Evolutionary conservation across 768 basidiomycete genomes (phyloP), one percentile per base, ranked within the genome.

Genomic region (Cystofilobasidium ferigula): DNA sequence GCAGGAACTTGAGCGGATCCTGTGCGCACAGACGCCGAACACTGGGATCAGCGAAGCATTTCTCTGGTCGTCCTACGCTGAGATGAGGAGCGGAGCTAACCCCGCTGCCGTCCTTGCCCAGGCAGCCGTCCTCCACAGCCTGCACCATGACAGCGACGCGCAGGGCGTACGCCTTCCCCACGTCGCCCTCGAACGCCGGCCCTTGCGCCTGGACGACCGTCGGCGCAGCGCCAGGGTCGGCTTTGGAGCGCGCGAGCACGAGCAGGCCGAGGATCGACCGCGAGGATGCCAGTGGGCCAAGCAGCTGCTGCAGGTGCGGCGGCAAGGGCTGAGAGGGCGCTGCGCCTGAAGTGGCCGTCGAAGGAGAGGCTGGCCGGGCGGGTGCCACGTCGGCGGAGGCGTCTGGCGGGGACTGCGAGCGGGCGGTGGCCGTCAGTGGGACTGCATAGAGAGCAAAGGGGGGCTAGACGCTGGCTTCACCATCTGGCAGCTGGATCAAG

Each of bases 1-100:
- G 79, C 83, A 95, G 84, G 72, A 94, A 89, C 67, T 84, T 82
- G 53, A 94, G 80, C 30, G 89, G 86, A 73, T 93, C 91, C 89
- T 93, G 70, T 18, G 43, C 6, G 22, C 7, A 26, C 24, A 4
- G 16, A 20, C 26, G 16, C n/a, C 0, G 40, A 26, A 22, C 30
- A n/a, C 30, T 8, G 18, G 35, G 34, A 22, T 36, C n/a, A 51
- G 38, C 53, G 16, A 36, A 32, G 22, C 16, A 8, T 13, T 32
- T 36, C 40, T 64, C 34, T 34, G 12, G 24, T n/a, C 22, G 51
- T 38, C 26, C 40, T 30, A 36, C 35, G 22, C 24, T 24, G 34
- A 16, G 26, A 54, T 3, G 2, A 32, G 30, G 13, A 22, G 51
- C 28, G 6, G 51, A 32, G n/a, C 26, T 3, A 16, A 54, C 79